Evolutionary conservation across 176 grass and related monocot species (phyloP).

Genomic region (barley (Hordeum vulgare)): MorexV3_pseudomolecules_assembly NC_058520.1:517649946-517650445

Average conservation of each 20-base stretch:
- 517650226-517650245: slow-evolving; percentile 47
- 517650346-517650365: slow-evolving; percentile 38
- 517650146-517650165: slow-evolving; percentile 51
- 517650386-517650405: slow-evolving; percentile 50
- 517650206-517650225: slow-evolving; percentile 39
- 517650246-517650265: neutral
- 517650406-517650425: slow-evolving; percentile 22
- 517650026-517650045: slow-evolving; percentile 39
- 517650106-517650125: slow-evolving; percentile 11
- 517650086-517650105: slow-evolving; percentile 32
- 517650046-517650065: slow-evolving; percentile 41
- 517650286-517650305: slow-evolving; percentile 32
- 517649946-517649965: neutral
- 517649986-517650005: slow-evolving; percentile 39
- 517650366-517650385: slow-evolving; percentile 26
- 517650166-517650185: slow-evolving; percentile 21
- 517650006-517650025: neutral
- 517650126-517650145: neutral
- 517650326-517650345: slow-evolving; percentile 36
- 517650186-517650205: neutral
- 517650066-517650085: slow-evolving; percentile 40
- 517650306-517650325: neutral
- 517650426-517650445: slow-evolving; percentile 48
- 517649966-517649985: slow-evolving; percentile 42
- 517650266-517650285: slow-evolving; percentile 53